Evolutionary conservation across 2,329 filamentous ascomycete species (phyloP), one percentile per base, ranked within the genome.

Genomic region (Paraphaeosphaeria sporulosa): DNA sequence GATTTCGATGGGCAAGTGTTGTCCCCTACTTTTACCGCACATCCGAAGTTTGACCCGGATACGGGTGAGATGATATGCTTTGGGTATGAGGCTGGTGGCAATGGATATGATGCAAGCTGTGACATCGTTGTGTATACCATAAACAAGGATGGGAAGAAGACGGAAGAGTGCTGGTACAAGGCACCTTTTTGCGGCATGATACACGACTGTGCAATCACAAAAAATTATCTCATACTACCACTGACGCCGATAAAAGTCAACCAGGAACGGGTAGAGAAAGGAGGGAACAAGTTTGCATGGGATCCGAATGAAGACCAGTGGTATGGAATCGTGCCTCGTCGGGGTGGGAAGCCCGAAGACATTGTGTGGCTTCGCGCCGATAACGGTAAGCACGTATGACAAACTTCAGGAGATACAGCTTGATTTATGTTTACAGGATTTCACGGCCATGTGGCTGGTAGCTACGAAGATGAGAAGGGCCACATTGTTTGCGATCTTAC

Each of bases 291-390:
- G 55, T 80, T 78, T 64, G 76, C 77, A 0, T 80, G 76, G 75
- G 72, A 77, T 49, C 81, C 83, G 0, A 74, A 84, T 3, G 84
- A 86, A 68, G 83, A 86, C 65, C 84, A 86, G 67, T 82, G 81
- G 73, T 86, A 86, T 62, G 85, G 82, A 0, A 75, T 86, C 15
- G 83, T 86, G 2, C 84, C 84, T 3, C 76, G 85, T 8, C 71
- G 81, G 3, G 80, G 81, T 3, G 84, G 79, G 0, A 84, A 82
- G 63, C 77, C 80, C 0, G 82, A 84, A 61, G 84, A 86, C 68
- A 83, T 86, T 44, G 72, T 81, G 0, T 86, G 84, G 84, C 78
- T 85, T 53, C 70, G 82, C 27, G 81, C 81, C 9, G 80, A 82
- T 51, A 85, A 85, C 57, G 83, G 83, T 84, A 67, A 36, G 63